Evolutionary conservation across 768 basidiomycete genomes (phyloP).

Genomic region (Panellus pusillus): DNA sequence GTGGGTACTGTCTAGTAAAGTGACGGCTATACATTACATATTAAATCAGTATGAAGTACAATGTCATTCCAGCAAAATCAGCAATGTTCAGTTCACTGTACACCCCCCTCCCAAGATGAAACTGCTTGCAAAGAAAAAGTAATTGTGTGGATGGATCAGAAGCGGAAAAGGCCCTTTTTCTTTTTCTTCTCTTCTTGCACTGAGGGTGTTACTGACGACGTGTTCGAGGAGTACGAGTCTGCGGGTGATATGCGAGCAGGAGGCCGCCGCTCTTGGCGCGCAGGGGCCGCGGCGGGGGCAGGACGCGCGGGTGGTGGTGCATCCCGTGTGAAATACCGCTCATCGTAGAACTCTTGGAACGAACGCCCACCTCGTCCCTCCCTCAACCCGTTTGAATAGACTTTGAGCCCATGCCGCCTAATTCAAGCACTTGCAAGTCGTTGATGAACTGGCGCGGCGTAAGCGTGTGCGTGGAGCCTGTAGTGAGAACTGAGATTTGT

Average conservation of each 20-base stretch:
- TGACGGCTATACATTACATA: too few species aligned
- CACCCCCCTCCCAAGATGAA: too few species aligned
- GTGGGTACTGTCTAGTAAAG: too few species aligned
- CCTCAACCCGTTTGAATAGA: conserved; percentile 65
- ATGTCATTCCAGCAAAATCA: too few species aligned
- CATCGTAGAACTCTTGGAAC: conserved; percentile 78
- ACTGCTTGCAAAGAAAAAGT: too few species aligned
- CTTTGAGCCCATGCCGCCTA: conserved; percentile 82
- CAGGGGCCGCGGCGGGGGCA: conserved; percentile 30
- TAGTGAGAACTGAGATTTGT: background rate
- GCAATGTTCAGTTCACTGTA: too few species aligned
- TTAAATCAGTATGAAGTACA: too few species aligned
- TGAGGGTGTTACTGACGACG: conserved; percentile 31
- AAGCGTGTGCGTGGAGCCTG: conserved; percentile 87
- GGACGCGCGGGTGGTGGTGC: conserved; percentile 53
- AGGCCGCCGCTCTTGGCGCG: conserved; percentile 4
- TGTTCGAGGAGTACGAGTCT: conserved; percentile 12
- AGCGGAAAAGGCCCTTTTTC: conserved; percentile 76
- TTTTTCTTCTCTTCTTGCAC: conserved; percentile 65
- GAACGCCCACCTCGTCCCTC: conserved; percentile 49
- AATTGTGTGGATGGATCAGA: conserved; percentile 34
- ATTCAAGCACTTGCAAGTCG: conserved; percentile 83
- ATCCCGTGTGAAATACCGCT: conserved; percentile 71
- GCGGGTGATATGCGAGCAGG: conserved; percentile 30
- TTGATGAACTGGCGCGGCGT: conserved; percentile 85